These are phyloP conservation scores for Globisporangium emineosum DNA, from an alignment of 352 stramenopile species.

Conservation along the genomic window DNA sequence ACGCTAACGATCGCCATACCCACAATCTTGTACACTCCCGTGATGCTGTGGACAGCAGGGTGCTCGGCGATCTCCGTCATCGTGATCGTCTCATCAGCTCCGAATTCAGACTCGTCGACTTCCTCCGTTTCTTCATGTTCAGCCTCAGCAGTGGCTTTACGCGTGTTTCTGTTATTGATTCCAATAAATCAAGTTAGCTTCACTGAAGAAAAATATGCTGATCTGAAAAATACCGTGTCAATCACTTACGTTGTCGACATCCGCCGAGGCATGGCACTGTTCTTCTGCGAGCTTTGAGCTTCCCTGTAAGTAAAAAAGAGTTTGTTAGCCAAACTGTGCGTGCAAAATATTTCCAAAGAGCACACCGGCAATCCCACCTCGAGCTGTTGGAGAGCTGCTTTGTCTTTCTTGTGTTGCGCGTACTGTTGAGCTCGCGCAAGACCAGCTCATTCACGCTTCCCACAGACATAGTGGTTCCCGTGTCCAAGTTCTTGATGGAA, in stretches of 20 bases:
- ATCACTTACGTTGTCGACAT: conserved; percentile 68
- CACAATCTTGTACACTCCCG: conserved; percentile 77
- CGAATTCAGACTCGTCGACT: conserved; percentile 43
- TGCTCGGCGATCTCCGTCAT: conserved; percentile 64
- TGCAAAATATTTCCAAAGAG: not conserved
- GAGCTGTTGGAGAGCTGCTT: conserved; percentile 65
- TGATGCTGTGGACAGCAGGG: conserved; percentile 73
- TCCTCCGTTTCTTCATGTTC: conserved; percentile 41
- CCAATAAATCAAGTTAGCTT: not conserved
- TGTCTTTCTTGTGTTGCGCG: conserved; percentile 35
- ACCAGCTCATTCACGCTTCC: conserved; percentile 79
- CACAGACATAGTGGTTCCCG: conserved; percentile 68
- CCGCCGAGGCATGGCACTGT: conserved; percentile 32
- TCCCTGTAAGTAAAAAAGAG: conserved; percentile 25
- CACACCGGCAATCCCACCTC: conserved; percentile 25
- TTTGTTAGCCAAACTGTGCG: not conserved
- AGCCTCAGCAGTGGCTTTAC: conserved; percentile 20
- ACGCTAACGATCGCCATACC: conserved; percentile 78
- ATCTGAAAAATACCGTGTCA: not conserved
- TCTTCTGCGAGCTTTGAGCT: conserved; percentile 55
- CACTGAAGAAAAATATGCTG: not conserved
- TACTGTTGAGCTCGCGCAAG: conserved; percentile 63
- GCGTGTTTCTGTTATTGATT: not conserved
- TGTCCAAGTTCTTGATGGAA: conserved; percentile 83
- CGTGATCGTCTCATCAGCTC: conserved; percentile 72